Percentiles rank a stretch among this genome's conserved stretches.
Evolutionary conservation across 2,329 filamentous ascomycete species (phyloP).

Genomic region (Botryotinia convoluta): DNA sequence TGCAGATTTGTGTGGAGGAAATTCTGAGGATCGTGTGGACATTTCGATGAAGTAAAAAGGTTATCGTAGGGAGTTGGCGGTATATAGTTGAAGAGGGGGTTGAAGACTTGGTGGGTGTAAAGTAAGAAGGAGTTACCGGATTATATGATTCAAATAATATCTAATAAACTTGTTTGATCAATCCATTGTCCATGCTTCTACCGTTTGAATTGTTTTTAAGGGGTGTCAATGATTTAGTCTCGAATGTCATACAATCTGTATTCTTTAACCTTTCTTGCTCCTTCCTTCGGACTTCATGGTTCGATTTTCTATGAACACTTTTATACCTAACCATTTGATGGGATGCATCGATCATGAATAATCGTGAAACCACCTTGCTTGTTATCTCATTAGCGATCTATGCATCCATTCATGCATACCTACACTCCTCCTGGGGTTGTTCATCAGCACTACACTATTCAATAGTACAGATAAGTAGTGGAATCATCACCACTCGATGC

Average conservation of each 20-base stretch:
- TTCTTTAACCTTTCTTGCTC: not conserved
- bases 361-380: not conserved
- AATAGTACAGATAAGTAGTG: not conserved
- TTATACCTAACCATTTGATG: not conserved
- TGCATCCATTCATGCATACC: not conserved
- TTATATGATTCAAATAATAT: not conserved
- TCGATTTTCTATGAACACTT: not conserved
- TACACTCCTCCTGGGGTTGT: not conserved
- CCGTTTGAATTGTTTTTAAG: not conserved
- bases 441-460: not conserved
- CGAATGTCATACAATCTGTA: not conserved
- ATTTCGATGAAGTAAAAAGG: not conserved
- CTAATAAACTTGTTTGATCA: not conserved
- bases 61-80: not conserved
- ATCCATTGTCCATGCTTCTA: not conserved
- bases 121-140: not conserved
- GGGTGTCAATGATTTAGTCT: not conserved
- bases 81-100: not conserved
- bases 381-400: not conserved
- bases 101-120: not conserved
- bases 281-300: not conserved
- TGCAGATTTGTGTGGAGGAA: not conserved
- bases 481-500: not conserved
- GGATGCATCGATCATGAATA: not conserved
- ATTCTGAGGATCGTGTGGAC: slow-evolving; percentile 4